Percentiles rank a stretch among this genome's conserved stretches.
Conservation (phyloP, 1,284 basidiomycete genomes). For the Puccinia horiana region DNA sequence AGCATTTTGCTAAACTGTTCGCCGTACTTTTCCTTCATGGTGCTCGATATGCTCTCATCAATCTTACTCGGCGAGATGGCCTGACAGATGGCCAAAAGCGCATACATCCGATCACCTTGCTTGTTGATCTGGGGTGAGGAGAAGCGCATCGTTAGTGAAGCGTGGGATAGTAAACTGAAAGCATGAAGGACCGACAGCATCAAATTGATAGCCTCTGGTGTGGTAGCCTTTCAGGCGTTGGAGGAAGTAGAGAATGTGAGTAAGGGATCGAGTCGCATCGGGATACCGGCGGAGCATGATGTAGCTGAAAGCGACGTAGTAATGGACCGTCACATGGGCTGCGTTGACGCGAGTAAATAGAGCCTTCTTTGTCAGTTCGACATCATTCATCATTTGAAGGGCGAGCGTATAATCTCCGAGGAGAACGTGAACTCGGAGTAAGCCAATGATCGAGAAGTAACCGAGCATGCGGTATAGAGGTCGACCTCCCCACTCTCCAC, state of each 20-base stretch:
- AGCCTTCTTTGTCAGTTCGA: constrained; percentile 83
- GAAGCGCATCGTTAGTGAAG: constrained; percentile 17
- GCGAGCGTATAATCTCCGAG: constrained; percentile 94
- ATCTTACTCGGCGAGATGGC: constrained; percentile 81
- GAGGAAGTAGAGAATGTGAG: constrained; percentile 88
- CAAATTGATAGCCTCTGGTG: constrained; percentile 92
- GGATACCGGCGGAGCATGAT: constrained; percentile 90
- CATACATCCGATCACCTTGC: constrained; percentile 96
- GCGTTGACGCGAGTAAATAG: constrained; percentile 88
- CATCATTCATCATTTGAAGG: constrained; percentile 89
- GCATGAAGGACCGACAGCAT: constrained; percentile 67
- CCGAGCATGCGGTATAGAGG: constrained; percentile 95
- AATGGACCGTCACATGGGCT: constrained; percentile 90
- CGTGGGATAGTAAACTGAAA: neutral
- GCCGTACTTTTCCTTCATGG: constrained; percentile 87
- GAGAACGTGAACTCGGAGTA: constrained; percentile 90
- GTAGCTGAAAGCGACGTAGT: constrained; percentile 95
- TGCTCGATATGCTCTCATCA: constrained; percentile 91
- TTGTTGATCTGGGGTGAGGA: constrained; percentile 75
- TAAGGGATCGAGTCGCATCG: constrained; percentile 90
- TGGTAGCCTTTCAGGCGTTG: constrained; percentile 67
- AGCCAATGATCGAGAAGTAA: constrained; percentile 93
- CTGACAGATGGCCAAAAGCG: constrained; percentile 87
- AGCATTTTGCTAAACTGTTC: constrained; percentile 84
- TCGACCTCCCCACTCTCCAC: constrained; percentile 85